Percentiles rank a stretch among this genome's conserved stretches.
phyloP scores from a whole-genome alignment of 2,329 filamentous ascomycete species.

The Paraconiothyrium sp. region DNA sequence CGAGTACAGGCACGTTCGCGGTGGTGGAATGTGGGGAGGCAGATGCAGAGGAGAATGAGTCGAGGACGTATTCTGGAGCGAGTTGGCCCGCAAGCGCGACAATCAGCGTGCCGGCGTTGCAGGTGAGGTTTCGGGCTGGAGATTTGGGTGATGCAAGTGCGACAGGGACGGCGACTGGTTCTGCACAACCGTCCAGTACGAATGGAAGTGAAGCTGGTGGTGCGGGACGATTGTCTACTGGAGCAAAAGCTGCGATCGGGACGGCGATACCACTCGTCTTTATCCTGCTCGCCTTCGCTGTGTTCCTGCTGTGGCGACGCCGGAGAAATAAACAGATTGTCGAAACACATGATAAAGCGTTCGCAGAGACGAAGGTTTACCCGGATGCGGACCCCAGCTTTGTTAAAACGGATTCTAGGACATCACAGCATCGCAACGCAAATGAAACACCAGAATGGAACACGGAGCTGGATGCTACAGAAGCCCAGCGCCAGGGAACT shows the following conservation, averaged over 20 bases:
- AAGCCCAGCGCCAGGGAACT: conserved; percentile 22
- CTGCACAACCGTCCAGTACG: background rate
- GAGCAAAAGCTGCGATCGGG: conserved; percentile 83
- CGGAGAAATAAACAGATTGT: conserved; percentile 16
- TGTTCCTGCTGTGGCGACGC: conserved; percentile 30
- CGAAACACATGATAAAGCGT: background rate
- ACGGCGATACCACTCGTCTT: conserved; percentile 90
- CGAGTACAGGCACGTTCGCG: conserved; percentile 20
- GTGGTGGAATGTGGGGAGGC: conserved; percentile 33
- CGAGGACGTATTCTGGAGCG: conserved; percentile 22
- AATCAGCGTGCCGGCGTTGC: conserved; percentile 25
- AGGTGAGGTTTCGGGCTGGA: conserved; percentile 26
- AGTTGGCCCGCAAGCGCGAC: conserved; percentile 25
- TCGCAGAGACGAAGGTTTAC: conserved; percentile 5
- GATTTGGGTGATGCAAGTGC: conserved; percentile 20
- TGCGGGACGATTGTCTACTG: conserved; percentile 61
- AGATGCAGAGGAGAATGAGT: conserved; percentile 33
- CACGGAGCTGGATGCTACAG: conserved; percentile 31
- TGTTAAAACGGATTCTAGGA: background rate
- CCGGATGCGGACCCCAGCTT: background rate
- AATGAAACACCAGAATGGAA: conserved; percentile 36
- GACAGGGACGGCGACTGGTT: background rate
- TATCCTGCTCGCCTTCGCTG: conserved; percentile 56
- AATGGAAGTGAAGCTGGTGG: background rate
- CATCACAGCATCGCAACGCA: background rate